phyloP scores from a whole-genome alignment of 2,329 filamentous ascomycete species.

The Alternaria gansuensis region DNA sequence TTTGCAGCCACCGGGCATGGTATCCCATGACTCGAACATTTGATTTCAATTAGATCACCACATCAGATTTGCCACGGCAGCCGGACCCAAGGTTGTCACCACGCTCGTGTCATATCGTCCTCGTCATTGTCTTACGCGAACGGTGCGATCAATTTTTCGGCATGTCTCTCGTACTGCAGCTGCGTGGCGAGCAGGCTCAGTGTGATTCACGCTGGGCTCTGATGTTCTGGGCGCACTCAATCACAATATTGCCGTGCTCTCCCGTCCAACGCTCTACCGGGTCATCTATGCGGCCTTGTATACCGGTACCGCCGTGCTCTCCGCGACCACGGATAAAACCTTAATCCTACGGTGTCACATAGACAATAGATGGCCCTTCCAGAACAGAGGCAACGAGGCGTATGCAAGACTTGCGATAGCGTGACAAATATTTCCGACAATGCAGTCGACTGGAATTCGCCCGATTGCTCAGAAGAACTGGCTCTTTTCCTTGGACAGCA shows the following conservation, averaged over 20 bases:
- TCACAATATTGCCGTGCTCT: neutral
- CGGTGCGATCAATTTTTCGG: neutral
- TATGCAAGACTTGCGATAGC: constrained; percentile 6
- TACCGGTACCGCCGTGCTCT: constrained; percentile 10
- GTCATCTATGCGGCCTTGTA: constrained; percentile 3
- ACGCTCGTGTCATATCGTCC: neutral
- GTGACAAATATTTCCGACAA: constrained; percentile 7
- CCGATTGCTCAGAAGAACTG: constrained; percentile 16
- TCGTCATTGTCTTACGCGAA: neutral
- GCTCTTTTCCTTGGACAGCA: constrained; percentile 4
- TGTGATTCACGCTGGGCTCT: neutral
- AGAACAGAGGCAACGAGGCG: constrained; percentile 4
- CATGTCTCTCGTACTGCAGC: neutral
- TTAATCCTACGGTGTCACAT: constrained; percentile 4
- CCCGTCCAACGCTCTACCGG: neutral
- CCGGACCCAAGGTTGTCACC: neutral
- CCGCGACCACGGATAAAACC: constrained; percentile 1
- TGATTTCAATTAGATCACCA: neutral
- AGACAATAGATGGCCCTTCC: neutral
- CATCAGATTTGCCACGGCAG: neutral
- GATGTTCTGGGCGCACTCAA: neutral
- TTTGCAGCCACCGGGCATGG: neutral
- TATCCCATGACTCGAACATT: neutral
- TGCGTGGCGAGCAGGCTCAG: neutral
- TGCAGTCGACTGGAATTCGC: constrained; percentile 1